Base-by-base conservation (phyloP, 345 rosid genomes). In the Eucalyptus polybractea region DNA sequence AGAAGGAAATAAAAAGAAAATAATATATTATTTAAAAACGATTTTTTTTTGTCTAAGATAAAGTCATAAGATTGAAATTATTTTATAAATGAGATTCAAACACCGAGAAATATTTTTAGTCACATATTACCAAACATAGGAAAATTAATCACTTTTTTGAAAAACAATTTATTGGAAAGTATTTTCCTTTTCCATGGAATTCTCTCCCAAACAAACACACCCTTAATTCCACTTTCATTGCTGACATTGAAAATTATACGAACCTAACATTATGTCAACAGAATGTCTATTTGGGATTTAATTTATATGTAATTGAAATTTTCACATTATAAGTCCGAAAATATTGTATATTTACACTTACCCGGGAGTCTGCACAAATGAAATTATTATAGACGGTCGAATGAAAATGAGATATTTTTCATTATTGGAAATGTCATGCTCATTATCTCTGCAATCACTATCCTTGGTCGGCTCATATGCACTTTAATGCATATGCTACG, bases 51-150 rank as follows among this genome's bases (percentile, higher is more conserved):
- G 58, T 0, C 0, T 4, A 4, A 21, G 5, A 53, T 53, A 7
- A 53, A 53, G 25, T 21, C 5, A 7, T 21, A 21, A 53, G 25
- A 53, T 53, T 53, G 58, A 53, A 21, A 21, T 53, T 53, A 53
- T 53, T 19, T 53, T 53, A 5, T 53, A 53, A 53, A 53, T 21
- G 58, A 53, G 58, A 53, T 21, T 10, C 25, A 53, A 53, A 53
- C 10, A 53, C 24, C 10, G 2, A 53, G 0, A 19, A 53, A 21
- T 2, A 53, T 8, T 53, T 53, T 21, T 0, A 53, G 5, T 53
- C 58, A 53, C 25, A 2, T 53, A 53, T 53, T 53, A 53, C 25
- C 25, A 21, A 21, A 53, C 10, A 53, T 53, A 53, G 2, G 25
- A 53, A 53, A 53, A 53, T 19, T 8, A 53, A 53, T 53, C 10